Percentiles rank a stretch among this genome's conserved stretches.
These are phyloP conservation scores for Mycosphaerella arachidis DNA, from an alignment of 2,329 filamentous ascomycete species.

Conservation along the genomic window DNA sequence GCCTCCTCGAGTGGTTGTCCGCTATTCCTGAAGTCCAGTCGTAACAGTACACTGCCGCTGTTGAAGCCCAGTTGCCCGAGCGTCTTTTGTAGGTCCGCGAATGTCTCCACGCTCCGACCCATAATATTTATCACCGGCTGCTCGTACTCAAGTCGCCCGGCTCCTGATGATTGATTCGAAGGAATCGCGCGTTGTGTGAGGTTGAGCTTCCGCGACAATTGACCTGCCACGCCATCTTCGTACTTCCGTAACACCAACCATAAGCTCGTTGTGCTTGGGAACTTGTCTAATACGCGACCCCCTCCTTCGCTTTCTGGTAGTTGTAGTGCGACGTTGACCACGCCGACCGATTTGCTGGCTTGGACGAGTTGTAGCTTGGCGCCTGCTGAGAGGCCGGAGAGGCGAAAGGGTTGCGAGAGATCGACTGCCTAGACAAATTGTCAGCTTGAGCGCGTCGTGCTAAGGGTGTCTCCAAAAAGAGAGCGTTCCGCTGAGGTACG, in stretches of 20 bases:
- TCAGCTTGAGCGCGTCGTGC: background rate
- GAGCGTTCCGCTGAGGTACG: background rate
- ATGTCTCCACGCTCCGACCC: slow-evolving; percentile 70
- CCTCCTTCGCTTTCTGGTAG: slow-evolving; percentile 66
- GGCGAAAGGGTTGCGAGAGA: slow-evolving; percentile 75
- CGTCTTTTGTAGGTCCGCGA: slow-evolving; percentile 83
- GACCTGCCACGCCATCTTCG: slow-evolving; percentile 66
- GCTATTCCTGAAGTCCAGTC: slow-evolving; percentile 71
- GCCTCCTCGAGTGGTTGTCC: slow-evolving; percentile 78
- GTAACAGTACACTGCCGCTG: slow-evolving; percentile 72
- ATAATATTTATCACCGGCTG: slow-evolving; percentile 79
- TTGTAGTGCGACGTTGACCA: slow-evolving; percentile 84
- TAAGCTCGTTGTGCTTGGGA: slow-evolving; percentile 79
- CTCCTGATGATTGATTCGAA: slow-evolving; percentile 51
- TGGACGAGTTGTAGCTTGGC: slow-evolving; percentile 90
- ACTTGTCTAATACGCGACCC: slow-evolving; percentile 73
- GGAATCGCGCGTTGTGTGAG: slow-evolving; percentile 80
- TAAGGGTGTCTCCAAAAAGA: background rate
- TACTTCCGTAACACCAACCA: slow-evolving; percentile 90
- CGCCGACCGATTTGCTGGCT: slow-evolving; percentile 76
- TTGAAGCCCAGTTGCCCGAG: slow-evolving; percentile 83
- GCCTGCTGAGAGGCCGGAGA: slow-evolving; percentile 75
- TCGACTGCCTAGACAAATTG: slow-evolving; percentile 57
- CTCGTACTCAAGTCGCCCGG: slow-evolving; percentile 80
- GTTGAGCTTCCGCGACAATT: slow-evolving; percentile 53